Evolutionary conservation across 192 early-diverging fungal species (phyloP), one percentile per base, ranked within the genome.

Genomic region (Backusella parvicylindrica): DNA sequence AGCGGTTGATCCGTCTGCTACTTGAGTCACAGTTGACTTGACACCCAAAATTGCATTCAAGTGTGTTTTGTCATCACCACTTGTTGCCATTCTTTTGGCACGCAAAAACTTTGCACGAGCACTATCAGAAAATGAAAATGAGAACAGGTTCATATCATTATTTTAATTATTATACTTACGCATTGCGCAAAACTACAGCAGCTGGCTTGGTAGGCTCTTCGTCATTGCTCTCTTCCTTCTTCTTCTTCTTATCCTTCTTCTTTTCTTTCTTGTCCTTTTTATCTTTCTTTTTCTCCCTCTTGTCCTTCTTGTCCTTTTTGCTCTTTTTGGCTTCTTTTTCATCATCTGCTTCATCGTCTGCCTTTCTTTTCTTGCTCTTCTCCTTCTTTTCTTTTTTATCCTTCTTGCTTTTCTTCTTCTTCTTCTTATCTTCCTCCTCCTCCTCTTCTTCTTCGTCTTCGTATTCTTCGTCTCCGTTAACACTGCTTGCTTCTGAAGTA

Each of bases 11-110:
- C 33, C 32, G 33, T 68, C 66, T 23, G 36, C 35, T 1, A 36
- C 36, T 23, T 68, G n/a, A 31, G 36, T 28, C 6, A 56, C 43
- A 26, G 15, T 31, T 15, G 87, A 80, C 72, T 85, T 84, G 69
- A 89, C 83, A 37, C 88, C 88, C 37, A 89, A 43, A 75, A 89
- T 89, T 49, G 87, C 83, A 63, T 86, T 86, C 37, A 89, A 56
- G 23, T 85, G 77, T 8, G 84, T 82, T 36, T 70, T 35, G 60
- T 85, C 79, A 43, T 84, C 40, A 0, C 53, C 53, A 0, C 64
- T 64, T 3, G 83, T 80, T 6, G 88, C 84, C 67, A 85, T 77
- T 38, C 81, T 50, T 43, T 87, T 89, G 75, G 76, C 84, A 83
- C 60, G 70, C 37, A 76, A 81, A 75, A 78, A 86, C 76, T 76